Base-by-base conservation (phyloP, 139 green algal species). In the Coccomyxa sp. region DNA sequence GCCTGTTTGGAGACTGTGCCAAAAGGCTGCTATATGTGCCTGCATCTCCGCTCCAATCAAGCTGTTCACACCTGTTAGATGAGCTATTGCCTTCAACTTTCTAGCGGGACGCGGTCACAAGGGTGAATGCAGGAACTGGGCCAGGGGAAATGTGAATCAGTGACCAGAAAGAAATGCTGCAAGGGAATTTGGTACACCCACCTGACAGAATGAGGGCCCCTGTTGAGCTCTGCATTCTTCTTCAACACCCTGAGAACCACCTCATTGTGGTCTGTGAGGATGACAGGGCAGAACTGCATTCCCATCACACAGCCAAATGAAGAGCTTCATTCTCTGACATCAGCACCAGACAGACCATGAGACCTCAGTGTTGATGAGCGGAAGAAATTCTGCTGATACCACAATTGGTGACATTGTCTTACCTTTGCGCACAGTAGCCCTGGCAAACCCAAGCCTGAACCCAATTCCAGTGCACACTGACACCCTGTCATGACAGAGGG, bases 211-310 rank as follows among this genome's bases (percentile, higher is more conserved):
- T 84, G 80, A 9, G 63, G 11, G 13, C 27, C 67, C 31, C 67
- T 28, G 45, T 87, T 87, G 23, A 79, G 59, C 0, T 79, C 59
- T 38, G 75, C 84, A 82, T 87, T 87, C 23, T 38, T 58, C 31
- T n/a, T 18, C 58, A 87, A 80, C 31, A 87, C 84, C 27, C 58
- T 74, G 67, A 84, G 74, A 58, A 77, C 58, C 27, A 81, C 79
- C 4, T 76, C 59, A 80, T 84, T 87, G 38, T 87, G 84, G 75
- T 87, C 84, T 63, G 84, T 82, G 11, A 87, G 59, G 16, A 87
- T 63, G 17, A 84, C 71, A 32, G 57, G 57, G 32, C 79, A 86
- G 23, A 14, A 28, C 63, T 80, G 79, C 1, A 51, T 21, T 10
- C 27, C 38, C 38, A 51, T 3, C 38, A 51, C 38, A 51, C 38